phyloP scores from a whole-genome alignment of 1,284 basidiomycete species.

The Fomitopsis palustris region DNA sequence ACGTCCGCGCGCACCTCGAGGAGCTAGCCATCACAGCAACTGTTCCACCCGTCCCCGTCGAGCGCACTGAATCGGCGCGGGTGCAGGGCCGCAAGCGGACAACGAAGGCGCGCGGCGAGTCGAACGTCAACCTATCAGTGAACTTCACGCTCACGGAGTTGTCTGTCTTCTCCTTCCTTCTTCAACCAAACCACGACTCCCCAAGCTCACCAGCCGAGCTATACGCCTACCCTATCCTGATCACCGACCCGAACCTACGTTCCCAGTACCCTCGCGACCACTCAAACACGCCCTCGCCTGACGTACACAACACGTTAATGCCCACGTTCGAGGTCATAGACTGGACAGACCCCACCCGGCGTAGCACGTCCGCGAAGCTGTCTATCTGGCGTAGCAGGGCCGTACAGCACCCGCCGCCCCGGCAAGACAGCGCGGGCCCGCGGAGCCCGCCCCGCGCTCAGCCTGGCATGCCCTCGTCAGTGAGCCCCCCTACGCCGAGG shows the following conservation, averaged over 20 bases:
- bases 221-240: slow-evolving; percentile 53
- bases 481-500: slow-evolving; percentile 7
- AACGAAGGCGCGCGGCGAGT: not conserved
- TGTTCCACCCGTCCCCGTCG: slow-evolving; percentile 14
- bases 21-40: slow-evolving; percentile 35
- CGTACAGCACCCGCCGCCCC: slow-evolving; percentile 6
- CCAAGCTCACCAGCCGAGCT: slow-evolving; percentile 15
- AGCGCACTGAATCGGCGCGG: slow-evolving; percentile 3
- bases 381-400: slow-evolving; percentile 57
- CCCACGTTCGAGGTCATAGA: slow-evolving; percentile 58
- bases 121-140: slow-evolving; percentile 9
- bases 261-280: slow-evolving; percentile 44
- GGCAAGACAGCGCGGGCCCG: not conserved
- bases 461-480: slow-evolving; percentile 3
- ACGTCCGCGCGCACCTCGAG: slow-evolving; percentile 58
- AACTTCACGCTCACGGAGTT: slow-evolving; percentile 43
- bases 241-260: slow-evolving; percentile 58
- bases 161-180: slow-evolving; percentile 48
- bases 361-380: slow-evolving; percentile 45
- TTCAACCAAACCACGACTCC: slow-evolving; percentile 9
- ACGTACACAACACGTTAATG: slow-evolving; percentile 28
- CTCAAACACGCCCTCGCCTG: slow-evolving; percentile 27
- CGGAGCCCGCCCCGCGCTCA: slow-evolving; percentile 7
- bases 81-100: slow-evolving; percentile 11
- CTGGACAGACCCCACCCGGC: slow-evolving; percentile 51